Evolutionary conservation across 75 land plant species (phyloP).

Genomic region (Gnetum montanum): DNA sequence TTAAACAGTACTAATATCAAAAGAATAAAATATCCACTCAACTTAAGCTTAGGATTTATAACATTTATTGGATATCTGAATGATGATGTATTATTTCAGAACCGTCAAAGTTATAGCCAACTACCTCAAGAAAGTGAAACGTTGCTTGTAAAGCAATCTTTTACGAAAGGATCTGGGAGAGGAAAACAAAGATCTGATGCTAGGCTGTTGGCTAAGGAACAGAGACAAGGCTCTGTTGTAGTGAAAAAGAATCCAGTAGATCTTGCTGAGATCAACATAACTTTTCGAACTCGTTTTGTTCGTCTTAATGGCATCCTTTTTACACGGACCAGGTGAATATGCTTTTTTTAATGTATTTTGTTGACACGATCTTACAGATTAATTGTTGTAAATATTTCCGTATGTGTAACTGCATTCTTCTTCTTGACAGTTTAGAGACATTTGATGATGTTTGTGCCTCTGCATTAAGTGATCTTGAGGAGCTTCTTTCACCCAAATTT

Average conservation of each 20-base stretch:
- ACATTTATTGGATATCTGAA: not conserved
- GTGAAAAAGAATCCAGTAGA: conserved; percentile 9
- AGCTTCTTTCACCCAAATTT: conserved; percentile 45
- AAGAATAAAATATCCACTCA: too few species aligned
- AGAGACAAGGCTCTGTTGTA: conserved; percentile 5
- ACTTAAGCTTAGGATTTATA: too few species aligned
- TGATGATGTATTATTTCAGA: conserved; percentile 19
- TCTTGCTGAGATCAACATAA: conserved; percentile 29
- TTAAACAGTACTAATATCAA: too few species aligned
- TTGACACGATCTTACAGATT: too few species aligned
- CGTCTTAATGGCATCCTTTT: conserved; percentile 86
- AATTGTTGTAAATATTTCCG: too few species aligned
- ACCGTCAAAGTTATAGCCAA: conserved; percentile 49
- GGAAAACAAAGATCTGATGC: conserved; percentile 34
- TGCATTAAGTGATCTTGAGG: conserved; percentile 36
- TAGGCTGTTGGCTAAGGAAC: conserved; percentile 26
- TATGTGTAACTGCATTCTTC: not conserved
- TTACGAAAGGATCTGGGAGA: conserved; percentile 22
- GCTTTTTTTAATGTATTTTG: not conserved
- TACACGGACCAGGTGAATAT: conserved; percentile 87
- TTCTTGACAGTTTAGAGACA: conserved; percentile 63
- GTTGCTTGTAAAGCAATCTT: conserved; percentile 15
- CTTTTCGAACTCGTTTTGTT: conserved; percentile 70
- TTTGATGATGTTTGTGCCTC: conserved; percentile 63
- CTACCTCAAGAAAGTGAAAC: conserved; percentile 17